Percentiles rank a stretch among this genome's conserved stretches.
Evolutionary conservation across 768 basidiomycete species (phyloP).

Genomic region (Krasilnikovozyma curviuscula): DNA sequence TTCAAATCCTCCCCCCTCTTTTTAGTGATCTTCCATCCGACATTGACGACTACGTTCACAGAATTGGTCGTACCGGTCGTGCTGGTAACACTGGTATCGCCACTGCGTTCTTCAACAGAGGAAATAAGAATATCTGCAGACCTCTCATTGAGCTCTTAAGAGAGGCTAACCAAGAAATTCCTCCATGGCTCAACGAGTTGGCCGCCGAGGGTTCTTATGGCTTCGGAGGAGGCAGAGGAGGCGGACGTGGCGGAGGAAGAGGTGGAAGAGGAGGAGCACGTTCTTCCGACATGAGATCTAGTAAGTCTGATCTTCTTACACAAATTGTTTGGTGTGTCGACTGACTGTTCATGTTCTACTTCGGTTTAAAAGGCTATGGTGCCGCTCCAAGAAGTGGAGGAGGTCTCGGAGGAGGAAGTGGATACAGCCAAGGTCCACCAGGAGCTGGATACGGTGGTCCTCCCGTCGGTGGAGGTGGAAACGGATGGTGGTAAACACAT

Average conservation of each 20-base stretch:
- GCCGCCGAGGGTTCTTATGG: constrained; percentile 47
- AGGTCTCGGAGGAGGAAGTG: no score
- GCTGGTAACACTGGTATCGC: constrained; percentile 91
- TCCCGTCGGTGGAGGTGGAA: no score
- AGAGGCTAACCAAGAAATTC: constrained; percentile 92
- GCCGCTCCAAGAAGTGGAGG: no score
- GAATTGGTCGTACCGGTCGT: constrained; percentile 43
- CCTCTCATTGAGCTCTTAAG: constrained; percentile 82
- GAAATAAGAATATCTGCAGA: constrained; percentile 76
- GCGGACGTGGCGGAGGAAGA: constrained; percentile 23
- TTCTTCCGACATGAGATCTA: constrained; percentile 1
- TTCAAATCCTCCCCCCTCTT: background rate
- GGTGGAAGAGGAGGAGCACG: constrained; percentile 38
- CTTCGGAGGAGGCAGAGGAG: constrained; percentile 37
- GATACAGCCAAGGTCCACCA: no score
- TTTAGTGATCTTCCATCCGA: constrained; percentile 71
- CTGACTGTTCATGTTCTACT: no score
- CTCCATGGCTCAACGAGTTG: constrained; percentile 71
- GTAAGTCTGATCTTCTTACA: no score
- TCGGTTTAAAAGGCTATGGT: no score
- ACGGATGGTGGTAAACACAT: no score
- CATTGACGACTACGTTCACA: constrained; percentile 83
- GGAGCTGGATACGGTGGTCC: no score
- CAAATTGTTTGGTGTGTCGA: no score
- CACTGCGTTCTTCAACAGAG: constrained; percentile 71